Conservation (phyloP, 805 yeast species). For the Wickerhamiella cacticola region DNA sequence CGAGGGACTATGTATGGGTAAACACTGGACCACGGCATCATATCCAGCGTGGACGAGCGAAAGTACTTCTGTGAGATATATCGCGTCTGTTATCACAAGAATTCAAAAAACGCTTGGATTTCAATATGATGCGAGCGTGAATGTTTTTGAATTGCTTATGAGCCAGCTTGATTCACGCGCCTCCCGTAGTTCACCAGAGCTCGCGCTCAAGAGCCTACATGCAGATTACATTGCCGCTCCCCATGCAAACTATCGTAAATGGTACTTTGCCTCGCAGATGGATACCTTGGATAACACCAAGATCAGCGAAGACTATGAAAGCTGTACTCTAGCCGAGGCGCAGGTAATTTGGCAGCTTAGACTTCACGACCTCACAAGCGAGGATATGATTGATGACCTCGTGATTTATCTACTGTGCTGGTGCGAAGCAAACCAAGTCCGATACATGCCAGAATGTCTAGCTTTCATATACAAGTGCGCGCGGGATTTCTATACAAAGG, state of each 20-base stretch:
- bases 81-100: slow-evolving; percentile 44
- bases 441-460: slow-evolving; percentile 83
- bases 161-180: slow-evolving; percentile 55
- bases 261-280: slow-evolving; percentile 67
- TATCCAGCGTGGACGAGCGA: slow-evolving; percentile 11
- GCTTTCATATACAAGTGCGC: slow-evolving; percentile 80
- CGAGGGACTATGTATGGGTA: not conserved
- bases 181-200: slow-evolving; percentile 45
- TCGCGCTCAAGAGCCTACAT: slow-evolving; percentile 50
- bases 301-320: slow-evolving; percentile 23
- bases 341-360: slow-evolving; percentile 34
- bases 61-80: slow-evolving; percentile 30
- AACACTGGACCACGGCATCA: slow-evolving; percentile 4
- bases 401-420: slow-evolving; percentile 63
- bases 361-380: slow-evolving; percentile 40
- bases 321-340: slow-evolving; percentile 39
- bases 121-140: slow-evolving; percentile 51
- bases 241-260: slow-evolving; percentile 54
- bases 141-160: slow-evolving; percentile 56
- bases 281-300: slow-evolving; percentile 41
- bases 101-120: slow-evolving; percentile 51
- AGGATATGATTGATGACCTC: slow-evolving; percentile 49
- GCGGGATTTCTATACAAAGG: slow-evolving; percentile 44
- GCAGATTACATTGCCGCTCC: slow-evolving; percentile 66
- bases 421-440: slow-evolving; percentile 81